phyloP scores from a whole-genome alignment of 2,329 filamentous ascomycete genomes.

The Aschersonia sp. region DNA sequence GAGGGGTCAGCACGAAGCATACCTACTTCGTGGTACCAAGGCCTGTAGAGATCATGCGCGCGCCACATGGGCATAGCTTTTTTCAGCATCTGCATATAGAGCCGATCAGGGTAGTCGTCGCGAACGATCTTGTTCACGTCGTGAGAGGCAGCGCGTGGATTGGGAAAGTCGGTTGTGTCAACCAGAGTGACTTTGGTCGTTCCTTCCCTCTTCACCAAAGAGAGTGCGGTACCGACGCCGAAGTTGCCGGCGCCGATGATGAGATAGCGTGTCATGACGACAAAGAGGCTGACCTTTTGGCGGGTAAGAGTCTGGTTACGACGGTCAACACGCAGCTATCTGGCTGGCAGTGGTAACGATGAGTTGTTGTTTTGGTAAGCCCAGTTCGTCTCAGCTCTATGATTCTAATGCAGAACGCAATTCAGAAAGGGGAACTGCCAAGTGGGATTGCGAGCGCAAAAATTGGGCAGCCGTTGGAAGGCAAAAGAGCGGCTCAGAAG shows the following conservation, averaged over 20 bases:
- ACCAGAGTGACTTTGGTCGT: slow-evolving; percentile 18
- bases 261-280: slow-evolving; percentile 11
- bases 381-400: no score
- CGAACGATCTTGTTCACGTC: slow-evolving; percentile 30
- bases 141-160: slow-evolving; percentile 29
- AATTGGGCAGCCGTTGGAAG: no score
- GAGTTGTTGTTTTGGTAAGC: no score
- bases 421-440: no score
- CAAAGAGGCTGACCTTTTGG: no score
- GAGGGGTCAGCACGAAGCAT: slow-evolving; percentile 29
- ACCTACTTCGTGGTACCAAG: slow-evolving; percentile 42
- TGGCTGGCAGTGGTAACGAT: no score
- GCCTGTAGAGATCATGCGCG: slow-evolving; percentile 32
- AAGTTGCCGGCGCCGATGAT: slow-evolving; percentile 29
- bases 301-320: no score
- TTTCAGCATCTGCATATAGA: slow-evolving; percentile 24
- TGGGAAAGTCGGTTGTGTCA: slow-evolving; percentile 20
- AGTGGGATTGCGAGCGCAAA: no score
- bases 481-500: no score
- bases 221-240: slow-evolving; percentile 26
- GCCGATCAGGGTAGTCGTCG: slow-evolving; percentile 24
- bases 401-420: no score
- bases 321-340: no score
- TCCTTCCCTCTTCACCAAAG: slow-evolving; percentile 14
- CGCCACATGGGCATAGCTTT: slow-evolving; percentile 26